Conservation (phyloP, 306 rosid genomes). For the Arachis stenosperma region DNA sequence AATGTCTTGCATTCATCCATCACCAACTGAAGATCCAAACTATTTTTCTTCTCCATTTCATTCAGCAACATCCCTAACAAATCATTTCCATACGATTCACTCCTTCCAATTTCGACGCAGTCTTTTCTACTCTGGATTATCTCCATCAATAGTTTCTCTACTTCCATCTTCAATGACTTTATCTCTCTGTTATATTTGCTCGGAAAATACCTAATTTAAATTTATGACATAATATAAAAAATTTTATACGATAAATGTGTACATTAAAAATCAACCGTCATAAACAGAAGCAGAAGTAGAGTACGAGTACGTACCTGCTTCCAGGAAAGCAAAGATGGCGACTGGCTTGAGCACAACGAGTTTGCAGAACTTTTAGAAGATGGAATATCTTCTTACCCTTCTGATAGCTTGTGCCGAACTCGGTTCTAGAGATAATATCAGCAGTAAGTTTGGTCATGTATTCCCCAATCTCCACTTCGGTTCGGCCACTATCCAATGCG, state of each 20-base stretch:
- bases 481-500: constrained; percentile 48
- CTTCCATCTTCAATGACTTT: constrained; percentile 74
- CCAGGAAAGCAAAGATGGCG: constrained; percentile 86
- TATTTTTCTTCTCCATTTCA: constrained; percentile 64
- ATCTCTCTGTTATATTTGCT: constrained; percentile 93
- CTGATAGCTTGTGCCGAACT: constrained; percentile 69
- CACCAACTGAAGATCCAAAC: constrained; percentile 66
- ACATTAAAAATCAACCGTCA: too few relatives aligned
- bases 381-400: constrained; percentile 86
- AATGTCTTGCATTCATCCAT: constrained; percentile 99
- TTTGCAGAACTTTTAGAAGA: constrained; percentile 65
- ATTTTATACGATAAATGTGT: too few relatives aligned
- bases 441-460: constrained; percentile 77
- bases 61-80: constrained; percentile 79
- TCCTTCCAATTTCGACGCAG: constrained; percentile 86
- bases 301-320: constrained; percentile 60
- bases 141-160: constrained; percentile 86
- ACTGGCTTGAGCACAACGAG: constrained; percentile 83
- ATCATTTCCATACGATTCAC: constrained; percentile 76
- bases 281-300: too few relatives aligned
- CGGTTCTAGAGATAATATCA: constrained; percentile 84
- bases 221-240: too few relatives aligned
- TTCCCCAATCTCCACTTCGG: constrained; percentile 78
- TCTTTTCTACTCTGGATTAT: constrained; percentile 84
- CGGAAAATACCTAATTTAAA: constrained; percentile 60